Percentiles rank a stretch among this genome's conserved stretches.
phyloP scores from a whole-genome alignment of 2,329 filamentous ascomycete species.

The Alternaria longipes region DNA sequence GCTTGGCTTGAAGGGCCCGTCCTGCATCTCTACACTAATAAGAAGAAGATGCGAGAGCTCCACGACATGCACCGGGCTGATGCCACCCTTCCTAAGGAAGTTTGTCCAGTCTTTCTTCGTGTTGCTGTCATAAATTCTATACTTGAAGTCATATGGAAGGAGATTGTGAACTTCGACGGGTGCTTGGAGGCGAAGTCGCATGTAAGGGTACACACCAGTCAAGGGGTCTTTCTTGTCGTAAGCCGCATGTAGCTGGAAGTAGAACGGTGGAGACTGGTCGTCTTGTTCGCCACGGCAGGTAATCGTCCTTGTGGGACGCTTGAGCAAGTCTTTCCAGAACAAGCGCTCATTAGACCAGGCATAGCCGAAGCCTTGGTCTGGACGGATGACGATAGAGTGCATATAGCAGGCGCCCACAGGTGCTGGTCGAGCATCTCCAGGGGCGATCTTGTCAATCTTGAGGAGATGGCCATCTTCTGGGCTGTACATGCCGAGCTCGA shows the following conservation, averaged over 20 bases:
- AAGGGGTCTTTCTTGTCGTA: constrained; percentile 86
- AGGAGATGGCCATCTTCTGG: constrained; percentile 86
- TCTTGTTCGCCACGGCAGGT: constrained; percentile 87
- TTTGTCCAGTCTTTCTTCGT: constrained; percentile 99
- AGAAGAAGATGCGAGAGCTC: constrained; percentile 93
- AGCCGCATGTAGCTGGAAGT: constrained; percentile 91
- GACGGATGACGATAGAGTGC: constrained; percentile 86
- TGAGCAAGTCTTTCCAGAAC: constrained; percentile 92
- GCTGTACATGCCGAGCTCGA: constrained; percentile 92
- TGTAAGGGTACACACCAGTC: constrained; percentile 88
- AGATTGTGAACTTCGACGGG: constrained; percentile 95
- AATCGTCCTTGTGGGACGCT: constrained; percentile 83
- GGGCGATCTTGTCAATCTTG: constrained; percentile 97
- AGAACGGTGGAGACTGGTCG: constrained; percentile 82
- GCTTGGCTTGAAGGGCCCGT: constrained; percentile 91
- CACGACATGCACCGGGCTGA: constrained; percentile 96
- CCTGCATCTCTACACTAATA: constrained; percentile 95
- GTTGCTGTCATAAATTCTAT: constrained; percentile 98
- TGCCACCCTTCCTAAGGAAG: constrained; percentile 93
- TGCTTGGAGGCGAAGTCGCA: constrained; percentile 90
- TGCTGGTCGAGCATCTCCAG: constrained; percentile 86
- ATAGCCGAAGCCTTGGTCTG: constrained; percentile 96
- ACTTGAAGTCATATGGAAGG: constrained; percentile 97
- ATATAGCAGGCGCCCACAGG: constrained; percentile 92
- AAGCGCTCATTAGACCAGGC: constrained; percentile 90